These are phyloP conservation scores for Thalassiosira exigua DNA, from an alignment of 352 stramenopile species.

Conservation along the genomic window DNA sequence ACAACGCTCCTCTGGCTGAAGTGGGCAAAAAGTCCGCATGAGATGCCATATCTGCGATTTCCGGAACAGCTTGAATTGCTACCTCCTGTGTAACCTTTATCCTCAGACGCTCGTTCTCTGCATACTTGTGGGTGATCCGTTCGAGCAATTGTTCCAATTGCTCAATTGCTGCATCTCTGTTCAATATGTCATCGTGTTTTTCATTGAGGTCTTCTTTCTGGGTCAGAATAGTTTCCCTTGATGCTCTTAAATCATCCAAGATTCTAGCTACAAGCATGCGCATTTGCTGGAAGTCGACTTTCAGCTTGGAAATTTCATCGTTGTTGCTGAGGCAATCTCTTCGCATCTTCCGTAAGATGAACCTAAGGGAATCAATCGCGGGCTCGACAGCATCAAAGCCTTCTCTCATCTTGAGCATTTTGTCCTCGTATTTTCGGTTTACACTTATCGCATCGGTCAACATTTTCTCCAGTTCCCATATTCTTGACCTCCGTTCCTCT, in stretches of 20 bases:
- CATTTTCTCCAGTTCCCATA: constrained; percentile 44
- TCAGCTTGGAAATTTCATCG: constrained; percentile 19
- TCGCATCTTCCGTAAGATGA: constrained; percentile 10
- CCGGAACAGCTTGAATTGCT: constrained; percentile 30
- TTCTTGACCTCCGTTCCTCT: constrained; percentile 20
- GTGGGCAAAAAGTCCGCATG: constrained; percentile 48
- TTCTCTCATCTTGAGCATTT: constrained; percentile 34
- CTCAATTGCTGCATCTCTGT: constrained; percentile 46
- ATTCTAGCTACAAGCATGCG: constrained; percentile 15
- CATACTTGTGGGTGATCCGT: constrained; percentile 55
- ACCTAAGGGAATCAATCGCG: constrained; percentile 26
- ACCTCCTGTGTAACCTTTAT: constrained; percentile 40
- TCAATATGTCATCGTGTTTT: constrained; percentile 33
- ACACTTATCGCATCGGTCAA: constrained; percentile 17
- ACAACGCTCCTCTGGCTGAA: not conserved
- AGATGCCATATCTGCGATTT: constrained; percentile 16
- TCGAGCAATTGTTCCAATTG: constrained; percentile 47
- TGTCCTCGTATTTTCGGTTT: constrained; percentile 51
- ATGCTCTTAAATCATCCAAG: constrained; percentile 7
- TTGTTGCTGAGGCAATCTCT: constrained; percentile 31
- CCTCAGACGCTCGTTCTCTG: constrained; percentile 37
- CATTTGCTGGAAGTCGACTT: constrained; percentile 19
- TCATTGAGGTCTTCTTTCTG: constrained; percentile 14
- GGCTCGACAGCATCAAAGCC: constrained; percentile 28
- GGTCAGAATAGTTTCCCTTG: constrained; percentile 9